Base-by-base conservation (phyloP, 306 rosid genomes). In the Prunus salicina region DNA sequence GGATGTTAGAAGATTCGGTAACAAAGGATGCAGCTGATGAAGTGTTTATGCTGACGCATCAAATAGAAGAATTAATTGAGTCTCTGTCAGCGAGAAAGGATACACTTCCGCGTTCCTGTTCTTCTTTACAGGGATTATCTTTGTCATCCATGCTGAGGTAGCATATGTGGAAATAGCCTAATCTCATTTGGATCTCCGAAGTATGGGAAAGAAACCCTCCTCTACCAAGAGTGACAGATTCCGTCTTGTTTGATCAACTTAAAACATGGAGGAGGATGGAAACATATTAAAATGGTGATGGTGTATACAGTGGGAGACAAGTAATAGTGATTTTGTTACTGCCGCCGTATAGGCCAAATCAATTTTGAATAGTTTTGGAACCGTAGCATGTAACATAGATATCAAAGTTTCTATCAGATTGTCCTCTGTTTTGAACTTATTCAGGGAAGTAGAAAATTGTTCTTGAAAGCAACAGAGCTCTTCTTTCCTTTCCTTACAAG, bases 1-100 rank as follows among this genome's bases (percentile, higher is more conserved):
- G 97, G 92, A 76, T 71, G 83, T 71, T 85, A 67, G 97, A 90
- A 74, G 97, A 95, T 64, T 89, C 90, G 84, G 85, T 83, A 66
- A 76, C 87, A 9, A 89, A 88, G 79, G 91, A 80, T 69, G 79
- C 87, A 60, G 93, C 90, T 46, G 97, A 92, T 73, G 89, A 87
- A 71, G 87, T 90, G 79, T 92, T 90, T 82, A 95, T 92, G 96
- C 75, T 88, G 71, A 69, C 82, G 68, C 22, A 60, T 79, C 97
- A 92, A 81, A 83, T 88, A 67, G 82, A 83, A 78, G 90, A 95
- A 64, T 50, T 91, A 82, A 82, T 84, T 13, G 71, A 75, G 38
- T 70, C 80, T 24, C 82, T 90, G 74, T 79, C 76, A 15, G 84
- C 89, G 71, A 83, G 87, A 79, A 87, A 74, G 78, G 90, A 88